These are phyloP conservation scores for Lichtheimia hyalospora DNA, from an alignment of 371 early-diverging fungal species.

Conservation along the genomic window DNA sequence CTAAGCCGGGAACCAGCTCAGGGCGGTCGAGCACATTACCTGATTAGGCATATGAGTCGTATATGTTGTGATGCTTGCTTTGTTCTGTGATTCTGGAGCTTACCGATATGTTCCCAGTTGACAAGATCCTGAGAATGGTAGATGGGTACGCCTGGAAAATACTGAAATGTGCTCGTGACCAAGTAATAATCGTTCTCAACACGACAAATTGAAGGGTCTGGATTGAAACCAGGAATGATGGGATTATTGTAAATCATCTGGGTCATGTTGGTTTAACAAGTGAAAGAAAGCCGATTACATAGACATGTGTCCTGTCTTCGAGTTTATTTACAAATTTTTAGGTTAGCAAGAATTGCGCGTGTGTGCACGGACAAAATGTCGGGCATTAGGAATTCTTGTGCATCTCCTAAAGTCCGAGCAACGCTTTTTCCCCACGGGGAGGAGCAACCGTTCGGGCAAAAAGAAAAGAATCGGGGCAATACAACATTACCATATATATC, in stretches of 20 bases:
- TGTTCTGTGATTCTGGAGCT: no score
- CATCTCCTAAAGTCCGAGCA: slow-evolving; percentile 10
- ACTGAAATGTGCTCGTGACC: slow-evolving; percentile 36
- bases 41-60: no score
- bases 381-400: slow-evolving; percentile 9
- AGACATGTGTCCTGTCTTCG: no score
- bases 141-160: slow-evolving; percentile 35
- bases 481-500: no score
- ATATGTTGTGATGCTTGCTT: no score
- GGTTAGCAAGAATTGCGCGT: neutral
- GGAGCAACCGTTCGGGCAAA: no score
- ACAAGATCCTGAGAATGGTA: slow-evolving; percentile 22
- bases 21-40: slow-evolving; percentile 23
- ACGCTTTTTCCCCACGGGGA: slow-evolving; percentile 13
- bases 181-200: slow-evolving; percentile 30
- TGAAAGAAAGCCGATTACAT: neutral
- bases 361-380: neutral
- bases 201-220: slow-evolving; percentile 29
- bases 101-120: slow-evolving; percentile 16
- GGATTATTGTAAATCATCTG: slow-evolving; percentile 14
- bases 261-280: neutral
- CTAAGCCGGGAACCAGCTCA: slow-evolving; percentile 12
- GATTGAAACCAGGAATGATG: slow-evolving; percentile 28
- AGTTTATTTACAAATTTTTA: neutral
- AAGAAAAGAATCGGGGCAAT: no score